These are phyloP conservation scores for Boletus sensibilis DNA, from an alignment of 768 basidiomycete species.

Conservation along the genomic window DNA sequence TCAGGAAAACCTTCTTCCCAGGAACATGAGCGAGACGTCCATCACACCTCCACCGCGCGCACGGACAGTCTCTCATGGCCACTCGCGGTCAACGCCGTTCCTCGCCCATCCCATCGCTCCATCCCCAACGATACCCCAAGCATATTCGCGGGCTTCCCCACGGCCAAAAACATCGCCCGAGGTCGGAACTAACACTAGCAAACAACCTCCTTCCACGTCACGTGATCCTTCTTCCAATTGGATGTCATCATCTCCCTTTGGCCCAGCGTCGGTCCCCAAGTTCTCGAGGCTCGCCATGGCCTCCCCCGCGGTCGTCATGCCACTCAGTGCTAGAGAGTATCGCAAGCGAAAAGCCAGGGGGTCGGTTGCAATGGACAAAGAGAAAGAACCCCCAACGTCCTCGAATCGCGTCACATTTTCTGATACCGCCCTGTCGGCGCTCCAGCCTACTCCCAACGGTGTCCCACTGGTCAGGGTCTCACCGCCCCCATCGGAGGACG, in stretches of 20 bases:
- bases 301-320: conserved; percentile 31
- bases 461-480: conserved; percentile 18
- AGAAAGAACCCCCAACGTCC: background rate
- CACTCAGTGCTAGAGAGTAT: conserved; percentile 30
- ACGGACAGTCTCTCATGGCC: conserved; percentile 16
- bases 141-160: conserved; percentile 17
- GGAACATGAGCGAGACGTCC: conserved; percentile 2
- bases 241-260: conserved; percentile 31
- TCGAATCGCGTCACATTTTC: conserved; percentile 13
- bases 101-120: background rate
- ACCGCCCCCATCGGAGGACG: conserved; percentile 8
- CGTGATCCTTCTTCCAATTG: conserved; percentile 30
- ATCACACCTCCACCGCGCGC: conserved; percentile 22
- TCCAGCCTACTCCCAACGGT: background rate
- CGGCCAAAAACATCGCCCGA: background rate
- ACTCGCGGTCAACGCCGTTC: conserved; percentile 21
- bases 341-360: conserved; percentile 21
- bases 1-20: background rate
- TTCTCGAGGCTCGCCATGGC: conserved; percentile 33
- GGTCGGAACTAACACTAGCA: conserved; percentile 2
- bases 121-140: conserved; percentile 15
- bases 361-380: conserved; percentile 6
- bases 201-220: conserved; percentile 20
- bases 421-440: conserved; percentile 6
- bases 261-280: conserved; percentile 27